Evolutionary conservation across 1,139 yeast species (phyloP), one percentile per base, ranked within the genome.

Genomic region (Candida labiduridarum): DNA sequence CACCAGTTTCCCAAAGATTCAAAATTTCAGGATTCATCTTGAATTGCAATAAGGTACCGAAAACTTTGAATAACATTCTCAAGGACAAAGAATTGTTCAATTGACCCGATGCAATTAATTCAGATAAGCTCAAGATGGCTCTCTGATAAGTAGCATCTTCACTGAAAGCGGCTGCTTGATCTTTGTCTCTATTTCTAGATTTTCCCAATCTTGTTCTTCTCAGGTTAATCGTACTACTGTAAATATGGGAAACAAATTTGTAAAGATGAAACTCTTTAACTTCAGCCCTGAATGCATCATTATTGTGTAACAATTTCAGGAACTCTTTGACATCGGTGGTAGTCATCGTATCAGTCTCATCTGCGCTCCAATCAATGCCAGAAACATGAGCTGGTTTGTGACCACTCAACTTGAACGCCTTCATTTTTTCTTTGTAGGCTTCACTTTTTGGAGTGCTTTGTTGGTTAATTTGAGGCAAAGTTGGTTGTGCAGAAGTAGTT

Each of bases 1-100:
- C 75, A 6, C 80, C 80, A 25, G 59, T 57, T 59, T 76, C 81
- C 81, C 81, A 76, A 49, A 71, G 61, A 50, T 64, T 67, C 44
- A 75, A 61, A 59, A 72, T 64, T 54, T 75, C 79, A 9, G 66
- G 59, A 49, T 66, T 60, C 49, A 70, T 63, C 49, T 64, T 66
- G 56, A 65, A 74, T 57, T 74, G 79, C 35, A 52, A 40, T 34
- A 51, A 47, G 4, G 55, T 48, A 27, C 49, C 51, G 46, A 54
- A 51, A 59, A 62, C 75, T 72, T 69, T 50, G 72, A 66, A 54
- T 59, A 68, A 55, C 67, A 62, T 45, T 65, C 63, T 57, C 18
- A 59, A 56, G 34, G 59, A 55, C 41, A 72, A 57, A 16, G 65
- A 59, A 14, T 58, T 44, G 50, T 65, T 63, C 45, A 74, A 61